Evolutionary conservation across 371 early-diverging fungal species (phyloP), one percentile per base, ranked within the genome.

Genomic region (Mortierella sp.): DNA sequence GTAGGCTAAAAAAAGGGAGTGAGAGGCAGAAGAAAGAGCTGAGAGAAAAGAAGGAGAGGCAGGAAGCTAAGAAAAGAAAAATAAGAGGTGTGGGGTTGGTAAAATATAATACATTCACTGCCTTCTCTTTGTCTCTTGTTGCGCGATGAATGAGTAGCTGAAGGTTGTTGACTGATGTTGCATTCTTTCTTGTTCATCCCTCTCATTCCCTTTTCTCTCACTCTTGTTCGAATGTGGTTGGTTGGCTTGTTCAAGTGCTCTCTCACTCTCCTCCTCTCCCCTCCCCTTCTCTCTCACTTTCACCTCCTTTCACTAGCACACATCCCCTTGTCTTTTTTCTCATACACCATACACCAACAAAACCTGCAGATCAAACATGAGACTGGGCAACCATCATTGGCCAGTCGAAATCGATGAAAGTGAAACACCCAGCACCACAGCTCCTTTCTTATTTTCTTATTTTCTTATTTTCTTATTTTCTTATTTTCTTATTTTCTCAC

Each of bases 401-500:
- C 48, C 46, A 46, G 32, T 44, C 2, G 27, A 10, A 65, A 46
- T 43, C 48, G 7, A 24, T 8, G 38, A 35, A 68, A 1, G 24
- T 41, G 41, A 68, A 68, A 68, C 68, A 41, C 68, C 68, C 10
- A 24, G 68, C 68, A 41, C 68, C 71, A 35, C 35, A 21, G 16
- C 51, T 51, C 21, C 16, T 49, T 49, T 49, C 49, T 49, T 44
- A 44, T 12, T 46, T 14, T 46, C 1, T 10, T 49, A 11, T 49
- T 44, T 11, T 12, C 14, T 14, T 46, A 14, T 11, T 46, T 46
- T 46, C 48, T 46, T 46, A 14, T 14, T 46, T 14, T 46, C 4
- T 11, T 18, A 12, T 12, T 46, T 1, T 0, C 2, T 14, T 46
- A 14, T 11, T 46, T 46, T 46, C 12, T 14, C 11, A 14, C 21